Percentiles rank a stretch among this genome's conserved stretches.
Evolutionary conservation across 2,329 filamentous ascomycete genomes (phyloP).

Genomic region (Waltergamsia citrina): DNA sequence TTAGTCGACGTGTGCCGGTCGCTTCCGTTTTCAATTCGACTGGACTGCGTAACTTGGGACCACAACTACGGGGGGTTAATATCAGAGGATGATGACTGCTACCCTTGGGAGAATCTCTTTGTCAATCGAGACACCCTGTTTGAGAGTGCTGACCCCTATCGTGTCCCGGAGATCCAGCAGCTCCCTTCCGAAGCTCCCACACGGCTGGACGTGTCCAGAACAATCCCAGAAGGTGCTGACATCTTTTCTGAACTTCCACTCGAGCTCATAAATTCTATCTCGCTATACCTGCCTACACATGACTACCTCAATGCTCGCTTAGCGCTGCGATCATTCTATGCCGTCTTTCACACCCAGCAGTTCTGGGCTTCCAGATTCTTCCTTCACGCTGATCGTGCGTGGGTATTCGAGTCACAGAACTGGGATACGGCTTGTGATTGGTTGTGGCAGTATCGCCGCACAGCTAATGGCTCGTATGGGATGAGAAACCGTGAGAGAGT

Average conservation of each 20-base stretch:
- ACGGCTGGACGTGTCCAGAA: background rate
- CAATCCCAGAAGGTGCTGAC: background rate
- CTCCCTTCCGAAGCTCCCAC: conserved; percentile 4
- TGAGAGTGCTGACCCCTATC: conserved; percentile 3
- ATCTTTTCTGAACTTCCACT: conserved; percentile 5
- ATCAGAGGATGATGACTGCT: conserved; percentile 4
- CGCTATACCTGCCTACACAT: conserved; percentile 3
- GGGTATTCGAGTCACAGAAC: conserved; percentile 7
- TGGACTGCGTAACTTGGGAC: conserved; percentile 4
- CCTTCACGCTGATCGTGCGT: conserved; percentile 6
- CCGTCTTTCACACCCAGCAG: conserved; percentile 5
- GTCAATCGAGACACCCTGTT: conserved; percentile 3
- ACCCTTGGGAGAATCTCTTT: conserved; percentile 7
- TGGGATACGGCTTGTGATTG: conserved; percentile 5
- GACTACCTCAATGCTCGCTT: conserved; percentile 7
- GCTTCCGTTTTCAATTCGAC: conserved; percentile 4
- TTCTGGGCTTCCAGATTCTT: conserved; percentile 8
- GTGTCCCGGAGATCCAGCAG: conserved; percentile 6
- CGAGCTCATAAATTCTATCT: conserved; percentile 5
- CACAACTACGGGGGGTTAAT: conserved; percentile 5
- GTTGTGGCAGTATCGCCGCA: conserved; percentile 7
- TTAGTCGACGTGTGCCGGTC: conserved; percentile 6
- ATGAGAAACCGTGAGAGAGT: conserved; percentile 8
- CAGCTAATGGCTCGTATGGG: conserved; percentile 4
- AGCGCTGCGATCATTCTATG: conserved; percentile 5